A percentile compares a stretch with the other conserved stretches of the same genome.
These are phyloP conservation scores for Hura crepitans DNA, from an alignment of 441 rosid genomes.

Conservation along the genomic window DNA sequence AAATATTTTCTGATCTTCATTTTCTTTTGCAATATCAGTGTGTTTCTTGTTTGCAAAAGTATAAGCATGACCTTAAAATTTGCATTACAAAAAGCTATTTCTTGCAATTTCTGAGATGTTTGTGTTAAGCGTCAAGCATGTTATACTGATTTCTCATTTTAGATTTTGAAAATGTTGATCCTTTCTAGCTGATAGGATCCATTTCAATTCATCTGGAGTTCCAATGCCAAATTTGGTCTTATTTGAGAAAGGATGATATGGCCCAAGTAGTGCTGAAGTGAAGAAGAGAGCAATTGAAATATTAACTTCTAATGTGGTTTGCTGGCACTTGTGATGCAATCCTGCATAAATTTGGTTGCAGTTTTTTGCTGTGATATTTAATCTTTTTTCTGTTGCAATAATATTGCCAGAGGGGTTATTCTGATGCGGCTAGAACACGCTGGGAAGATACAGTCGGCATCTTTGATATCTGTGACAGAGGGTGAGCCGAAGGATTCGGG, in stretches of 20 bases:
- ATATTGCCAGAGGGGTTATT: slow-evolving; percentile 67
- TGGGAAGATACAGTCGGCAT: slow-evolving; percentile 90
- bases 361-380: background rate
- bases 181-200: background rate
- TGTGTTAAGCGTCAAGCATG: background rate
- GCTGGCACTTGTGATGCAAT: no score
- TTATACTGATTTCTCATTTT: background rate
- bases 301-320: no score
- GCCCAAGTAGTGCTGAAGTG: no score
- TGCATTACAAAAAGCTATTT: background rate
- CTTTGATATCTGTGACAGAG: slow-evolving; percentile 67
- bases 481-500: slow-evolving; percentile 37
- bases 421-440: slow-evolving; percentile 84
- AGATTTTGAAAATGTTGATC: background rate
- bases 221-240: background rate
- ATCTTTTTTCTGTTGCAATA: background rate
- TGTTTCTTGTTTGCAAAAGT: background rate
- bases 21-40: background rate
- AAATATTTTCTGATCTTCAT: background rate
- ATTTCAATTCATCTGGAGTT: background rate
- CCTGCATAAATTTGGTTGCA: no score
- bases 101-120: background rate
- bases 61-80: background rate
- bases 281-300: no score
- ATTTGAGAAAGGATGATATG: no score